Conservation (phyloP, 768 basidiomycete genomes). For the Lactarius sanguifluus region DNA sequence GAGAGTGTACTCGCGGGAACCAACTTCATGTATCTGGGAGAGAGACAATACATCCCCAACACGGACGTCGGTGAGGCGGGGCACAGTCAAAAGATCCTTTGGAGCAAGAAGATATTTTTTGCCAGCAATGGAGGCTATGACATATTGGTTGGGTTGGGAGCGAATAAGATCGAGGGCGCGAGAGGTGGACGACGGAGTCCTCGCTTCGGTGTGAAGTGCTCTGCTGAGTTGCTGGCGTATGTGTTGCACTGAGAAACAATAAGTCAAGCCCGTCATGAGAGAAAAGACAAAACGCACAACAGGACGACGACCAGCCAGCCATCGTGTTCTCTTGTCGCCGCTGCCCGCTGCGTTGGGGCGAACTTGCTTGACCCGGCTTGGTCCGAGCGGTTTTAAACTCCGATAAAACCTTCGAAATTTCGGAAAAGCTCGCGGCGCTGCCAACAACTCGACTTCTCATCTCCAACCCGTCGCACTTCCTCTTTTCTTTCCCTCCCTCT, state of each 20-base stretch:
- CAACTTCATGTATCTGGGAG: constrained; percentile 88
- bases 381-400: constrained; percentile 24
- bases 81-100: constrained; percentile 90
- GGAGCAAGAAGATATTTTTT: constrained; percentile 88
- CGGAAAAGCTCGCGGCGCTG: constrained; percentile 32
- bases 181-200: constrained; percentile 36
- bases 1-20: constrained; percentile 92
- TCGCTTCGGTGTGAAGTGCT: constrained; percentile 38
- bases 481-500: constrained; percentile 39
- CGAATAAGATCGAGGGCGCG: constrained; percentile 78
- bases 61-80: constrained; percentile 78
- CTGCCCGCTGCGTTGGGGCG: not conserved
- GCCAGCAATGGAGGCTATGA: constrained; percentile 85
- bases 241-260: constrained; percentile 9
- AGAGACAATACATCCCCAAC: constrained; percentile 85
- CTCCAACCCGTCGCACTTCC: constrained; percentile 44
- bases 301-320: constrained; percentile 19
- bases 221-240: constrained; percentile 32
- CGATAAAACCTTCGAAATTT: constrained; percentile 25
- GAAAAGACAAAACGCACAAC: constrained; percentile 18
- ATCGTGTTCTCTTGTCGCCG: constrained; percentile 4
- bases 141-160: constrained; percentile 90
- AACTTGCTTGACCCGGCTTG: constrained; percentile 9
- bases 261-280: not conserved
- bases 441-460: constrained; percentile 39